Evolutionary conservation across 108 stramenopile species (phyloP), one percentile per base, ranked within the genome.

Genomic region (Cylindrotheca closterium): DNA sequence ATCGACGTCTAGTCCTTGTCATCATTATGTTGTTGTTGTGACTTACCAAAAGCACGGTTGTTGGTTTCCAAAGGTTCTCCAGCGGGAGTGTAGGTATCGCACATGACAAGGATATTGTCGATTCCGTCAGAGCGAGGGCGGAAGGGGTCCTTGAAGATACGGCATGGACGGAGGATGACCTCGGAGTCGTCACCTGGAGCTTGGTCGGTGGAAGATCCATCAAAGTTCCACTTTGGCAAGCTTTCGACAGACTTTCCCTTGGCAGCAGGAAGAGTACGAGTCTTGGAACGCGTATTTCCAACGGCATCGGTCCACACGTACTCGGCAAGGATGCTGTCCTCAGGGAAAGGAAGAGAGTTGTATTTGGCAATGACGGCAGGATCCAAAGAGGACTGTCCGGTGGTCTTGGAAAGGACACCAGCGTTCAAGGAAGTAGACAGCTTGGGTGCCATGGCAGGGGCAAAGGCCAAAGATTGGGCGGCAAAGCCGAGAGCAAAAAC

Each of bases 151-250:
- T 66, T 73, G 79, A 94, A 96, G 49, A 96, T 93, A 49, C 88
- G 70, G 65, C 85, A 79, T 27, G 97, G 97, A 28, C 75, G 53
- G 23, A 92, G 71, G 69, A 96, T 95, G 32, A 97, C 96, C 71
- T 97, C 96, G 25, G 90, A 92, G 64, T 97, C 97, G 51, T 97
- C 93, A n/a, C 97, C 96, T 10, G 96, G 96, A 27, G 97, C 97
- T 77, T 98, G 97, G 25, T 74, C 91, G 46, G 97, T 98, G 28
- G 95, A 96, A 23, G 81, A 84, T 48, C 97, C 97, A 65, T 98
- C 97, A 68, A 96, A 98, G 81, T 97, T 98, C 97, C 97, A 98
- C 37, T 87, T 81, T 57, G 97, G 96, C 18, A 93, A 82, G 10
- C 60, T 66, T 8, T 77, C 80, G 15, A 93, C 83, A 28, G 63